Evolutionary conservation across 257 asterid species (phyloP).

Genomic region (Solanum piurae): DNA sequence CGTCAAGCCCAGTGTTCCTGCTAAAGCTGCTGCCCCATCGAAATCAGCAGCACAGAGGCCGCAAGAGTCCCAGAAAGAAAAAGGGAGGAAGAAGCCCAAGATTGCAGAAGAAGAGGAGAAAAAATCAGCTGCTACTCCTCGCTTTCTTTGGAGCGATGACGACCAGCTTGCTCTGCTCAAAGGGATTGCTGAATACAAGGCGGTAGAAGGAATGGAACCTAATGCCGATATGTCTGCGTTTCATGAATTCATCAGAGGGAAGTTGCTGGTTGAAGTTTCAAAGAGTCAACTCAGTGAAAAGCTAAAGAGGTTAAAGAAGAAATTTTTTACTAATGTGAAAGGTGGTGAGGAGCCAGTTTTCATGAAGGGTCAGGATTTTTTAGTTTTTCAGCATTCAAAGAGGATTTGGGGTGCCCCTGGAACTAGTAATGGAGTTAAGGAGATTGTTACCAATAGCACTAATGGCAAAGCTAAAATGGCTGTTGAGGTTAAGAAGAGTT

Average conservation of each 20-base stretch:
- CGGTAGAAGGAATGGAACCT: constrained; percentile 19
- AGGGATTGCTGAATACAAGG: constrained; percentile 38
- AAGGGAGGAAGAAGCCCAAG: constrained; percentile 15
- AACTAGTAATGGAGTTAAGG: background rate
- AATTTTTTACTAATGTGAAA: constrained; percentile 22
- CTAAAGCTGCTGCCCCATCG: background rate
- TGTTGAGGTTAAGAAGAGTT: too few species aligned
- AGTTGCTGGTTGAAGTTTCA: constrained; percentile 20
- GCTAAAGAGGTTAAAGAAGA: constrained; percentile 32
- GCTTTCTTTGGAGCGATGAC: constrained; percentile 39
- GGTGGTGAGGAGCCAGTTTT: constrained; percentile 29
- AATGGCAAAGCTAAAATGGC: too few species aligned
- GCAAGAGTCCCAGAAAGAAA: background rate
- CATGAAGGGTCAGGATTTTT: constrained; percentile 31
- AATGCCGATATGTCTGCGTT: constrained; percentile 30
- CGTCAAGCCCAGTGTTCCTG: constrained; percentile 15
- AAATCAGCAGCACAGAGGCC: constrained; percentile 18
- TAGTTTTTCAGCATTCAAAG: constrained; percentile 27
- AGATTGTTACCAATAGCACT: too few species aligned
- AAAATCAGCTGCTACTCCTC: background rate
- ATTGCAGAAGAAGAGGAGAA: constrained; percentile 8
- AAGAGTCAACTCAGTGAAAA: constrained; percentile 34
- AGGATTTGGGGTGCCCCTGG: constrained; percentile 33
- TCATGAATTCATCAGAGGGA: constrained; percentile 27
- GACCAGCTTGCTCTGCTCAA: constrained; percentile 39